Percentiles rank a stretch among this genome's conserved stretches.
Conservation (phyloP, 1,284 basidiomycete species). For the Melampsora occidentalis region DNA sequence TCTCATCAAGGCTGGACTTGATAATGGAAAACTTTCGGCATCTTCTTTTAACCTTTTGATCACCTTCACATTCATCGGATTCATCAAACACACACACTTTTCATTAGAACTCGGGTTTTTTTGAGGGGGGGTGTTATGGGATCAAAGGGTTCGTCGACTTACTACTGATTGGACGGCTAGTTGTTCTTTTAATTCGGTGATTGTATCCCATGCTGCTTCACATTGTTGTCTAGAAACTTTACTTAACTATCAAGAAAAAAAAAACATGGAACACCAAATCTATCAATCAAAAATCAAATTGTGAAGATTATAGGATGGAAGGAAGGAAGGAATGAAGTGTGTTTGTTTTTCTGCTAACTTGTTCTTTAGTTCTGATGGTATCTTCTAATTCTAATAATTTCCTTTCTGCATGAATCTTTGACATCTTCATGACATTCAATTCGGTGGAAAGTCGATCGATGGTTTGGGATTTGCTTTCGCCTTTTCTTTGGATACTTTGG, state of each 20-base stretch:
- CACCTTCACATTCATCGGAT: not conserved
- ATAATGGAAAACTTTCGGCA: conserved; percentile 30
- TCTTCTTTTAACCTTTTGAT: conserved; percentile 37
- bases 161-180: conserved; percentile 32
- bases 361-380: conserved; percentile 13
- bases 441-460: conserved; percentile 38
- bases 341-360: not conserved
- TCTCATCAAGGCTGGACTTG: conserved; percentile 9
- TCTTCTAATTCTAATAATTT: conserved; percentile 27
- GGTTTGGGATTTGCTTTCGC: conserved; percentile 32
- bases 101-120: not conserved
- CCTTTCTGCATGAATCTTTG: conserved; percentile 33
- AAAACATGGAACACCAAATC: not conserved
- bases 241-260: conserved; percentile 15
- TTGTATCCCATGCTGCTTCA: conserved; percentile 37
- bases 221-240: conserved; percentile 35
- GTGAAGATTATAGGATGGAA: too few species aligned
- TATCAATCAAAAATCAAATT: not conserved
- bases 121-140: not conserved
- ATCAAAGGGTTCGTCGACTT: not conserved
- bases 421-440: conserved; percentile 40
- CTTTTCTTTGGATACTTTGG: conserved; percentile 17
- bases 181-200: conserved; percentile 25
- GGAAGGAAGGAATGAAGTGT: too few species aligned
- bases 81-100: not conserved